A percentile compares a stretch with the other conserved stretches of the same genome.
These are phyloP conservation scores for Skeletonema tropicum DNA, from an alignment of 108 stramenopile species.

Conservation along the genomic window DNA sequence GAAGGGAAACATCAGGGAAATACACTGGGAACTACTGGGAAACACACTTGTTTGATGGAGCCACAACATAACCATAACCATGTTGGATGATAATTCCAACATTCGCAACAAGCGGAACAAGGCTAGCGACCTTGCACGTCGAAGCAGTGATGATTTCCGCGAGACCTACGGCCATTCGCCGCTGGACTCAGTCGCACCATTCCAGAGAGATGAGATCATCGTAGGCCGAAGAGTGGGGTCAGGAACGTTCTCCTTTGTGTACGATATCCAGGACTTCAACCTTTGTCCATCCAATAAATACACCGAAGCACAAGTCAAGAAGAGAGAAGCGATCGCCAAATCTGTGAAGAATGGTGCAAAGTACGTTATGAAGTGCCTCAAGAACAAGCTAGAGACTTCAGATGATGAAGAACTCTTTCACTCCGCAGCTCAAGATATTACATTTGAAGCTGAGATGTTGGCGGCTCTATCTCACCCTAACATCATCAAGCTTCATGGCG, in stretches of 20 bases:
- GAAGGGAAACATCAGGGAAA: too few species aligned
- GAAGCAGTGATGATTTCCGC: background rate
- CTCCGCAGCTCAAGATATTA: background rate
- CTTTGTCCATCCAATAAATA: background rate
- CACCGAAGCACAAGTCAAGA: background rate
- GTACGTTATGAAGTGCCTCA: constrained; percentile 4
- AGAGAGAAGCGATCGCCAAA: background rate
- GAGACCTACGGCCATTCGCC: background rate
- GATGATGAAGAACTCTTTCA: constrained; percentile 23
- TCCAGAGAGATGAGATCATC: background rate
- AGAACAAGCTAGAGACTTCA: background rate
- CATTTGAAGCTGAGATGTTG: background rate
- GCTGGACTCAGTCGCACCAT: background rate
- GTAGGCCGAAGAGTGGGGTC: background rate
- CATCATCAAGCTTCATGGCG: constrained; percentile 1
- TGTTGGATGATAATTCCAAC: too few species aligned
- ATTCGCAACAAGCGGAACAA: too few species aligned
- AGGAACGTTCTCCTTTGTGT: background rate
- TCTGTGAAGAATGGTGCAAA: background rate
- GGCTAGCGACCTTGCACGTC: background rate
- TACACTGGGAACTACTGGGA: too few species aligned
- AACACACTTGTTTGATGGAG: too few species aligned
- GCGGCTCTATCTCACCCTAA: background rate
- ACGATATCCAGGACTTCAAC: background rate
- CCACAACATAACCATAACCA: too few species aligned